These are phyloP conservation scores for Fistulinella cinereoalba DNA, from an alignment of 1,284 basidiomycete genomes.

Conservation along the genomic window DNA sequence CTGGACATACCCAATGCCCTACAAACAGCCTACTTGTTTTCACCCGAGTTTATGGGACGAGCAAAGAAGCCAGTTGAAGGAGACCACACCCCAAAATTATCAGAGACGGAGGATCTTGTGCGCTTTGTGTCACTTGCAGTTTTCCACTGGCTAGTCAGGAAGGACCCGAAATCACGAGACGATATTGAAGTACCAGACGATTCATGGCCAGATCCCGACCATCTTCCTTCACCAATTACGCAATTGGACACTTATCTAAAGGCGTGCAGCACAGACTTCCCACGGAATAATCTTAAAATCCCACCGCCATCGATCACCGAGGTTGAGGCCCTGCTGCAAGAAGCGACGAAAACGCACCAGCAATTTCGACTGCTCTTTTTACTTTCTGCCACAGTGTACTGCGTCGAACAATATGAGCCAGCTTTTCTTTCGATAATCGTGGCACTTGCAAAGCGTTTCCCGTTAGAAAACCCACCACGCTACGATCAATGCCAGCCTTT, in stretches of 20 bases:
- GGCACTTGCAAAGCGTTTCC: not conserved
- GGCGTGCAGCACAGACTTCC: too few relatives aligned
- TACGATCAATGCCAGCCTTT: not conserved
- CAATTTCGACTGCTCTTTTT: not conserved
- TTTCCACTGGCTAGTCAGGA: not conserved
- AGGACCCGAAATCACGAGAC: not conserved
- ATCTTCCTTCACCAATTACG: not conserved
- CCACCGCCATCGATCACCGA: not conserved
- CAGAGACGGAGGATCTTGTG: not conserved
- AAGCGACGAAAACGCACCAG: not conserved
- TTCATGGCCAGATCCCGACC: not conserved
- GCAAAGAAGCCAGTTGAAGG: not conserved
- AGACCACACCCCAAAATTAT: not conserved
- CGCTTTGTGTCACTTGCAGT: not conserved
- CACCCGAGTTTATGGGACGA: not conserved
- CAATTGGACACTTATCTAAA: not conserved
- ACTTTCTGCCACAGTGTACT: not conserved
- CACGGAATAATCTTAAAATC: not conserved
- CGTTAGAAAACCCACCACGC: not conserved
- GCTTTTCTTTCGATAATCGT: not conserved
- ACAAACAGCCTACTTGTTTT: not conserved
- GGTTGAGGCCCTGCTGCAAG: not conserved
- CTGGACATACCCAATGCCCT: not conserved
- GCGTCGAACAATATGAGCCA: not conserved
- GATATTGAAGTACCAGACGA: not conserved